Conservation (phyloP, 139 green algal genomes). For the Chlorella sp. region DNA sequence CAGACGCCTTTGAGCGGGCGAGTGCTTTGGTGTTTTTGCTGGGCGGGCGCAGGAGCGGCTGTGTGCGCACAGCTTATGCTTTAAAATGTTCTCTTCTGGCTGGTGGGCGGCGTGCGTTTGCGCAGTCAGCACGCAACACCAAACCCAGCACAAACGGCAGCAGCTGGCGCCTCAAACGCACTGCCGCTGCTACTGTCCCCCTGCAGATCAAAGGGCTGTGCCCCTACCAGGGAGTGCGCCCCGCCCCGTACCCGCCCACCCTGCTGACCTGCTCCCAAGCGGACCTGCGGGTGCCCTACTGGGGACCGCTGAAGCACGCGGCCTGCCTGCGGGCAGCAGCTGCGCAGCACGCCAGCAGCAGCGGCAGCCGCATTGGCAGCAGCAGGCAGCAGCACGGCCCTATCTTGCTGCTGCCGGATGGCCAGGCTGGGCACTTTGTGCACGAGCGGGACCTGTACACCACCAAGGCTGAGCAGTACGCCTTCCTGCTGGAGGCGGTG, state of each 20-base stretch:
- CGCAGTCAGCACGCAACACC: too few species aligned
- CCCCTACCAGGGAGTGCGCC: conserved; percentile 25
- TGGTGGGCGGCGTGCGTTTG: too few species aligned
- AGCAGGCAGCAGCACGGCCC: neutral
- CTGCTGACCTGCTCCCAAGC: conserved; percentile 25
- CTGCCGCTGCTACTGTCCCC: neutral
- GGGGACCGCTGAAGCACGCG: conserved; percentile 35
- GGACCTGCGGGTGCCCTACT: conserved; percentile 40
- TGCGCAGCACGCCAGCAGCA: neutral
- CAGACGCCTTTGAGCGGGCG: neutral
- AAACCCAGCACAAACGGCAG: too few species aligned
- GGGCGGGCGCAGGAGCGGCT: neutral
- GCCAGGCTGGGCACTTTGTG: conserved; percentile 36
- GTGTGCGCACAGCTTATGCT: too few species aligned
- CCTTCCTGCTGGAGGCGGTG: conserved; percentile 20
- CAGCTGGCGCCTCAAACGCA: neutral
- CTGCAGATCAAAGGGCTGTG: conserved; percentile 9
- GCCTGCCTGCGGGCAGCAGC: conserved; percentile 13
- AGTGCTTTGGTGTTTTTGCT: neutral
- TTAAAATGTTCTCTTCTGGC: neutral
- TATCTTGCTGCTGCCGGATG: conserved; percentile 32
- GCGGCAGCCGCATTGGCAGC: neutral
- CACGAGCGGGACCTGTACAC: conserved; percentile 19
- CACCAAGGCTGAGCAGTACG: conserved; percentile 32
- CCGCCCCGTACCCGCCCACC: conserved; percentile 17